Base-by-base conservation (phyloP, 768 basidiomycete genomes). In the Mycena haematopus region DNA sequence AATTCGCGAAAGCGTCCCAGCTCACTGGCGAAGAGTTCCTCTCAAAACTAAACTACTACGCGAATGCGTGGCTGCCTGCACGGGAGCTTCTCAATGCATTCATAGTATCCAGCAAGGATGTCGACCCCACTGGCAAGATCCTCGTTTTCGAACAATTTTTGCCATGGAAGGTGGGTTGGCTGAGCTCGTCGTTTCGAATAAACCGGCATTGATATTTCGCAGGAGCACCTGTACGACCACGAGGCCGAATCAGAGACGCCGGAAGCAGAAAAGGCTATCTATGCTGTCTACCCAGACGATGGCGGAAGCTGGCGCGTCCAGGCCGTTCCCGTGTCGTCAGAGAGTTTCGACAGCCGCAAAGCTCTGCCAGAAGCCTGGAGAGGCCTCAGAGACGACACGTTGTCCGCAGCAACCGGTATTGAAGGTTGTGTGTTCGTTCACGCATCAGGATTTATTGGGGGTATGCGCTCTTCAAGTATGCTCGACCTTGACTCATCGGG, bases 361-460 rank as follows among this genome's bases (percentile, higher is more conserved):
- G 88, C 95, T 1, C 79, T 99, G 42, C 97, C 97, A 2, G 95
- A 97, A 71, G 80, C 82, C 65, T 99, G 97, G 97, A 84, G 96
- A 64, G 97, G 97, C 7, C 76, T 95, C 40, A 82, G 97, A 50
- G 96, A 99, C 74, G 91, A 92, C 11, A 83, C 84, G 47, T 79
- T 99, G 42, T 91, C 89, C 50, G 77, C 84, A 66, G 76, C 85
- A 8, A 86, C 86, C 17, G 93, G 93, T 2, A 86, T 98, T 62
- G 84, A 86, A 0, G 94, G 89, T 1, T 84, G 96, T 54, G 86
- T 97, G 56, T 99, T 99, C 71, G 88, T 96, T 25, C 97, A 99
- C 76, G 94, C 96, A 1, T 91, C 90, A 61, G 97, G 97, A 9
- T 99, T 99, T 75, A 99, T 95, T 71, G 97, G 97, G 70, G 95